Evolutionary conservation across 1,284 basidiomycete species (phyloP), one percentile per base, ranked within the genome.

Genomic region (Coniophora puteana): DNA sequence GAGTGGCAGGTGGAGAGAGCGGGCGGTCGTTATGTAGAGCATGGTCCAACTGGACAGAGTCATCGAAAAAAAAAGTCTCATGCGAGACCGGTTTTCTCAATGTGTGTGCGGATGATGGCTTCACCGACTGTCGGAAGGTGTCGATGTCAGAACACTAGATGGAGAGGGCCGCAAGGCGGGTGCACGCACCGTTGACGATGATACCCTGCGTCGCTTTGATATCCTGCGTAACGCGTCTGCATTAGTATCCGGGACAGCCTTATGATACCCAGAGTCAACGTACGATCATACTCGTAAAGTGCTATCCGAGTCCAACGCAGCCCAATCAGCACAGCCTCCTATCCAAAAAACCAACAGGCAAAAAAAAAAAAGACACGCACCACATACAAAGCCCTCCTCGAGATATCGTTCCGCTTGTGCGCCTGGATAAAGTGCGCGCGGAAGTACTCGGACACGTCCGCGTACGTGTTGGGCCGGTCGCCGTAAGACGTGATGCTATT

Each of bases 401-500:
- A 71, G 21, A 71, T 62, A 54, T 85, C 82, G 50, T 81, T 80
- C 48, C 76, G 71, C 52, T 74, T 69, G 58, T 89, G 83, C 16
- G 79, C 79, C 52, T 85, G 82, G 31, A 81, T 66, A 54, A 89
- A 89, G 55, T 89, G 87, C 20, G 82, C 77, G 26, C 80, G 76
- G 66, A 89, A 89, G 57, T 89, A 89, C 45, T 83, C 77, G 36
- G 83, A 74, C 13, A 83, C 86, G 31, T 77, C 77, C 48, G 80
- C 76, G 56, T 71, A 88, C 39, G 69, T 76, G 52, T 89, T 89
- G 34, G 81, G 73, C 40, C 87, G 67, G 47, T 85, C 74, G 6
- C 83, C 85, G 54, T 83, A 89, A 40, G 85, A 88, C 29, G 83
- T 85, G 59, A 89, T 88, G 59, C 85, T 89, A 54, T 24, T 38